Evolutionary conservation across 768 basidiomycete species (phyloP), one percentile per base, ranked within the genome.

Genomic region (Galerina sulciceps): DNA sequence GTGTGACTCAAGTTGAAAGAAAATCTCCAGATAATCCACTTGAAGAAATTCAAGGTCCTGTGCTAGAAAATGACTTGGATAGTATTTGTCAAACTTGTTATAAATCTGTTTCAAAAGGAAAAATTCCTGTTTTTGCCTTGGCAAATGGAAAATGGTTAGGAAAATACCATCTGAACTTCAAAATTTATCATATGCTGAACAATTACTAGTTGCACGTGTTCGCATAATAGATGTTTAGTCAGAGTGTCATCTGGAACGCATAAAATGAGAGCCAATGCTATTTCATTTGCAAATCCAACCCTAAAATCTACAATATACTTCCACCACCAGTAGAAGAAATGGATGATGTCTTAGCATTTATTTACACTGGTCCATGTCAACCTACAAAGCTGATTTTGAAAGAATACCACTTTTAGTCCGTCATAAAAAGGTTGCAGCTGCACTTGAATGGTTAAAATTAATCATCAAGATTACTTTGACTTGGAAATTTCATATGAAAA

Each of bases 381-480:
- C 76, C 76, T 8, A 69, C 68, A 9, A 17, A 57, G 2, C 68
- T 8, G 74, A 76, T 15, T 64, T 71, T 4, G 48, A 61, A n/a
- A 51, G 70, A 10, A 60, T 70, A 13, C 64, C 73, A 0, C 65
- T 73, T 15, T 54, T 74, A 6, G 75, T 79, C 0, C 41, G 73
- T 1, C 44, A 61, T 14, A 67, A 64, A 4, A 52, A 59, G 13
- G 72, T 74, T 5, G 31, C 35, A 3, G 31, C 53, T 0, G 76
- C 75, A 2, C 42, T 79, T 9, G 59, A 75, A 41, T 77, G 75
- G 75, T 53, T 77, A 20, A 71, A 67, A 41, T 37, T 74, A 3
- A 78, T 57, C 73, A 77, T 57, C 10, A 15, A 14, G 71, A 72
- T 45, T 79, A 77, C 57, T 20, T 17, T 15, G 70, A 76, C 53